Conservation (phyloP, 148 eudicot species). For the Suaeda aralocaspica region DNA sequence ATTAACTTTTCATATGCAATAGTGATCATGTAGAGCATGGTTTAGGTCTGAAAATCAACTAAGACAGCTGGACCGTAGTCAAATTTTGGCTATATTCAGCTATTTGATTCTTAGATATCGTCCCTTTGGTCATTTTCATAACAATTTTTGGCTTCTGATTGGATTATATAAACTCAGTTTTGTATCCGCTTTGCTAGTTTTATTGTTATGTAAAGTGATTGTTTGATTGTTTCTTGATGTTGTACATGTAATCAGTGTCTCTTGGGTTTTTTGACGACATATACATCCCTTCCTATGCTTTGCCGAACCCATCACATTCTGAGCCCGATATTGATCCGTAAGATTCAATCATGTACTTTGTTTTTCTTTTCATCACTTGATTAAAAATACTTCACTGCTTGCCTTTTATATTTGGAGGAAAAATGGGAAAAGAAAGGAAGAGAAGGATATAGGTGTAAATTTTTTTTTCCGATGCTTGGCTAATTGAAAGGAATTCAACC, state of each 20-base stretch:
- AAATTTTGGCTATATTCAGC: conserved; percentile 1
- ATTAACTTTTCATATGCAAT: not conserved
- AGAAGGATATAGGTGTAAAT: not conserved
- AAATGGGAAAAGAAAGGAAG: not conserved
- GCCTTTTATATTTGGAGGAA: not conserved
- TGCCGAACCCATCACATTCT: conserved; percentile 44
- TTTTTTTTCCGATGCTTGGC: not conserved
- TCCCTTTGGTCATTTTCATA: not conserved
- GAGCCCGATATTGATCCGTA: conserved; percentile 50
- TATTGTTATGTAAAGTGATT: not conserved
- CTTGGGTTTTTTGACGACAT: conserved; percentile 90
- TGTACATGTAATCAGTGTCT: conserved; percentile 49
- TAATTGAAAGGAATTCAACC: not conserved
- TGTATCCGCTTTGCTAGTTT: not conserved
- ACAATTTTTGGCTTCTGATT: not conserved
- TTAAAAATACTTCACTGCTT: not conserved
- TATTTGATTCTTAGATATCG: not conserved
- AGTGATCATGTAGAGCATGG: not conserved
- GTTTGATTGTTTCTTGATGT: conserved; percentile 13
- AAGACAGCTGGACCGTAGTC: not conserved
- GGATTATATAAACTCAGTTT: not conserved
- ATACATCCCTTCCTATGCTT: conserved; percentile 47
- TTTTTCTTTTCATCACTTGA: conserved; percentile 2
- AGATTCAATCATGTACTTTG: conserved; percentile 25
- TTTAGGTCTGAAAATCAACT: not conserved